phyloP scores from a whole-genome alignment of 495 filamentous ascomycete genomes.

The Sporormia fimetaria region DNA sequence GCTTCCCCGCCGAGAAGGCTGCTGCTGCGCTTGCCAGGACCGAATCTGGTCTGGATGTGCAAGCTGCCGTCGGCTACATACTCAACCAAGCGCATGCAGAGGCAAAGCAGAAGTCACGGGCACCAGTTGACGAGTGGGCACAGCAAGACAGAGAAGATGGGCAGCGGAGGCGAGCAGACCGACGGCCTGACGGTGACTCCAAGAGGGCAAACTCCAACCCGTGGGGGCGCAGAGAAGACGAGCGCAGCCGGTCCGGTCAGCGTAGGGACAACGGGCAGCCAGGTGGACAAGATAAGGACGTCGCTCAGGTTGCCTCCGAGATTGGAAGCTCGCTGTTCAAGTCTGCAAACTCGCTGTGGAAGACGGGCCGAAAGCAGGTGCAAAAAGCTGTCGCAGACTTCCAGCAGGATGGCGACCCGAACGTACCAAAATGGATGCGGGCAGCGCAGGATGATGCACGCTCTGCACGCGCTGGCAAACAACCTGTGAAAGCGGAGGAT shows the following conservation, averaged over 20 bases:
- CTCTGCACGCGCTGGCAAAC: conserved; percentile 1
- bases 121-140: no score
- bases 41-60: conserved; percentile 65
- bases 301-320: conserved; percentile 68
- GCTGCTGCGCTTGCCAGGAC: conserved; percentile 67
- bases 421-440: conserved; percentile 91
- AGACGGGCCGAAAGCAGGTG: conserved; percentile 84
- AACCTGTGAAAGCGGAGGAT: conserved; percentile 5
- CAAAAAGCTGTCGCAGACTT: conserved; percentile 89
- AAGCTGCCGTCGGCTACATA: conserved; percentile 80
- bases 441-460: conserved; percentile 38
- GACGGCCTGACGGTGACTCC: conserved; percentile 31
- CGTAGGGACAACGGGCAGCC: conserved; percentile 43
- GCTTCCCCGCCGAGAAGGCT: conserved; percentile 74
- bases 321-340: conserved; percentile 79
- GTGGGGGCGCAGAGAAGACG: conserved; percentile 38
- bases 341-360: conserved; percentile 90
- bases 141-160: conserved; percentile 25
- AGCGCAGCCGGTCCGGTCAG: conserved; percentile 29
- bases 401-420: conserved; percentile 68
- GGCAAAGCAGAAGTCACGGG: conserved; percentile 51
- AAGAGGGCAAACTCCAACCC: conserved; percentile 26
- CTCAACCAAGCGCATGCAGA: conserved; percentile 81
- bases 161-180: conserved; percentile 22
- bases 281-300: conserved; percentile 57